Conservation (phyloP, 306 rosid genomes). For the Cicer arietinum region DNA sequence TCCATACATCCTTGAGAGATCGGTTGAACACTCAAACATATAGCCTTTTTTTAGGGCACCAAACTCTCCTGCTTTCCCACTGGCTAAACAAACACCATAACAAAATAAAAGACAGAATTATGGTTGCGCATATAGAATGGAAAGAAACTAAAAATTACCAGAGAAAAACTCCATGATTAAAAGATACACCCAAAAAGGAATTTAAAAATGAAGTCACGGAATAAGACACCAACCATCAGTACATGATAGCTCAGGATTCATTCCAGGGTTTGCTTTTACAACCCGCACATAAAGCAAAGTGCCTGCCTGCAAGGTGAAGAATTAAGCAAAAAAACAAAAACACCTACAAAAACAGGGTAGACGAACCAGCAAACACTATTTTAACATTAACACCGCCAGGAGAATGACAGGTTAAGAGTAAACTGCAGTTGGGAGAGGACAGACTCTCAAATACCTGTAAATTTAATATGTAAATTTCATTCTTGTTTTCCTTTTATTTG, state of each 20-base stretch:
- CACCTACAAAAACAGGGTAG: constrained; percentile 8
- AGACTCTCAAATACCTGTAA: too few species aligned
- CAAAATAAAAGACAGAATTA: constrained; percentile 19
- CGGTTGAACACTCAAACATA: constrained; percentile 84
- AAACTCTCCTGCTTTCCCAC: constrained; percentile 84
- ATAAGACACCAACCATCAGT: constrained; percentile 71
- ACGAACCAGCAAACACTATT: constrained; percentile 11
- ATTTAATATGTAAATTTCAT: too few species aligned
- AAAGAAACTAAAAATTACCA: not conserved
- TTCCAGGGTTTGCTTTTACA: constrained; percentile 81
- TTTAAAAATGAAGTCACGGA: not conserved
- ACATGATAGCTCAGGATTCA: constrained; percentile 94
- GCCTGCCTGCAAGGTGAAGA: constrained; percentile 64
- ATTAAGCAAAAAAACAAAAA: constrained; percentile 36
- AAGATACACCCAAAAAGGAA: not conserved
- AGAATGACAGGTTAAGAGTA: constrained; percentile 9
- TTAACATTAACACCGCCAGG: constrained; percentile 7
- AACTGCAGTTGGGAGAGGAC: too few species aligned
- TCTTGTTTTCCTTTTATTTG: too few species aligned
- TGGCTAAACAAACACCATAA: constrained; percentile 51
- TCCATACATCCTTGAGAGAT: constrained; percentile 82
- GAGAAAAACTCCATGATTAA: constrained; percentile 7
- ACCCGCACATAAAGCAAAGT: constrained; percentile 77
- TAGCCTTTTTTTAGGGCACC: constrained; percentile 85
- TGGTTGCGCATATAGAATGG: not conserved